These are phyloP conservation scores for Aureobasidium subglaciale DNA, from an alignment of 2,329 filamentous ascomycete genomes.

Conservation along the genomic window DNA sequence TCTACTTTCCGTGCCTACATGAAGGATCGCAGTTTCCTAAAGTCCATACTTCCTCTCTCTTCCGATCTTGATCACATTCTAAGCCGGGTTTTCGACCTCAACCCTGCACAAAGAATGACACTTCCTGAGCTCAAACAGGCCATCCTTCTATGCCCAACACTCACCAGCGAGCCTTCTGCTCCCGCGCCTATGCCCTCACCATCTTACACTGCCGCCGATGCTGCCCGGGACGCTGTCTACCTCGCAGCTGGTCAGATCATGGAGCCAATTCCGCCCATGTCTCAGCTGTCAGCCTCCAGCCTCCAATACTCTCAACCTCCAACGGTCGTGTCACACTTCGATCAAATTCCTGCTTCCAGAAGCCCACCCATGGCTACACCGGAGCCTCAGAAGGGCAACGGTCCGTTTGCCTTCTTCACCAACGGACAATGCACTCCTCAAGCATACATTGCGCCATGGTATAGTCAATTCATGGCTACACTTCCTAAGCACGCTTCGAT, in stretches of 20 bases:
- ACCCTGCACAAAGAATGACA: slow-evolving; percentile 75
- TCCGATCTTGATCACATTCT: slow-evolving; percentile 84
- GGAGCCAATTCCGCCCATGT: slow-evolving; percentile 14
- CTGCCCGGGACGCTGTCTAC: slow-evolving; percentile 15
- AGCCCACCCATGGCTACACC: slow-evolving; percentile 5
- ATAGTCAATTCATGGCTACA: slow-evolving; percentile 17
- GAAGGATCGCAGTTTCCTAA: slow-evolving; percentile 77
- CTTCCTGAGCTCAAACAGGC: slow-evolving; percentile 70
- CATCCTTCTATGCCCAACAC: slow-evolving; percentile 68
- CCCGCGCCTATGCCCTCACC: slow-evolving; percentile 22
- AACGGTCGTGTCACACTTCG: slow-evolving; percentile 5
- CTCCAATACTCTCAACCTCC: slow-evolving; percentile 1
- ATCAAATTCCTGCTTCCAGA: slow-evolving; percentile 7
- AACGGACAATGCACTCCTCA: slow-evolving; percentile 16
- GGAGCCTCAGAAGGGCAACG: slow-evolving; percentile 7
- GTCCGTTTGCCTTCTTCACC: slow-evolving; percentile 7
- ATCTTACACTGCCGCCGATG: slow-evolving; percentile 17
- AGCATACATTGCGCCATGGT: slow-evolving; percentile 18
- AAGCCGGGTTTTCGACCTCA: slow-evolving; percentile 76
- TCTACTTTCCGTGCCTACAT: slow-evolving; percentile 89
- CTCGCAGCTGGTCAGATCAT: slow-evolving; percentile 11
- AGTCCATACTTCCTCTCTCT: slow-evolving; percentile 86
- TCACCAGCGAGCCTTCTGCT: slow-evolving; percentile 50
- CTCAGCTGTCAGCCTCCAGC: slow-evolving; percentile 14
- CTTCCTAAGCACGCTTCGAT: slow-evolving; percentile 18